Evolutionary conservation across 441 rosid genomes (phyloP), one percentile per base, ranked within the genome.

Genomic region (Biscutella laevigata): DNA sequence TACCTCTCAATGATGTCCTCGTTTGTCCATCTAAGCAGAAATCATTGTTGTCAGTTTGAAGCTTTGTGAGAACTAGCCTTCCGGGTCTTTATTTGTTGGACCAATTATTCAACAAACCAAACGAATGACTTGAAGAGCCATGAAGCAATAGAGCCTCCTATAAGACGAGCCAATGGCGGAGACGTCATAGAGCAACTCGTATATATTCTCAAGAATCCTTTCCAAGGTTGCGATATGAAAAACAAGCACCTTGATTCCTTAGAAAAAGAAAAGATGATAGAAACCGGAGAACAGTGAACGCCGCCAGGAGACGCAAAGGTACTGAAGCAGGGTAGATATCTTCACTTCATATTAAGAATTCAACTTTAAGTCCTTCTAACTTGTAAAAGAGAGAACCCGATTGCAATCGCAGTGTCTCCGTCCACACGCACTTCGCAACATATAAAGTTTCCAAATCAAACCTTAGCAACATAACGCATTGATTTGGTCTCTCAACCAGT

Each of bases 261-360:
- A 16, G 34, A 20, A 77, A 74, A 46, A 86, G 46, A 67, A 29
- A 62, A 0, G 77, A 54, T 8, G 78, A 73, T 46, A 89, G 82
- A 68, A 73, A 78, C 7, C 21, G 33, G 1, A 85, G 90, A 71
- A 67, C 21, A 48, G 67, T 34, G 42, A 84, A 69, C 0, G 86
- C 81, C 47, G 57, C 36, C 27, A 58, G 71, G 46, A 86, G 73
- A 68, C 97, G 83, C 30, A 74, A 40, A 59, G 71, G 44, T 19
- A 65, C 84, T 59, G 88, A 82, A 66, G 87, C 87, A 32, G 87
- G 87, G 66, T 77, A 84, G 84, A 83, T 70, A 88, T 83, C 86
- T 88, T 83, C 79, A 85, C 82, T 83, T 83, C 86, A 33, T 77
- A 83, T 83, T 82, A 71, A 61, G 77, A 66, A 51, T 50, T 37